Evolutionary conservation across 164 flowering plant species (phyloP).

Genomic region (Aristolochia californica): DNA sequence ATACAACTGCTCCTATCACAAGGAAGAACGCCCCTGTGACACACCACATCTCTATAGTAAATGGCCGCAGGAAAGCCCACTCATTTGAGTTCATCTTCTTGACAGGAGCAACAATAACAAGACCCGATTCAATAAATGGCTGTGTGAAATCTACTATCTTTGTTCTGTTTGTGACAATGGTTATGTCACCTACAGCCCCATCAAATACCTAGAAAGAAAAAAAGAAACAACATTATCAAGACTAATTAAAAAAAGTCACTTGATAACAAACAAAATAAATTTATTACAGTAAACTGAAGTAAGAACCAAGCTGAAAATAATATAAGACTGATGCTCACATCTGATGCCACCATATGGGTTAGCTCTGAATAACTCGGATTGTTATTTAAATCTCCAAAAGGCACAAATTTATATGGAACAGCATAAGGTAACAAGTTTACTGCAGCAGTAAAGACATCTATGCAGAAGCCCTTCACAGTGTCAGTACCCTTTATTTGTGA

Average conservation of each 20-base stretch:
- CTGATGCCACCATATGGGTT: slow-evolving; percentile 36
- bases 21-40: slow-evolving; percentile 57
- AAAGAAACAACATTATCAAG: not conserved
- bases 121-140: slow-evolving; percentile 73
- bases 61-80: slow-evolving; percentile 76
- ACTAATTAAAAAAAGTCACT: not conserved
- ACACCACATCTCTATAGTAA: slow-evolving; percentile 54
- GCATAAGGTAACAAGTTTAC: slow-evolving; percentile 69
- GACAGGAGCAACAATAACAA: slow-evolving; percentile 72
- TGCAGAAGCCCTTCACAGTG: slow-evolving; percentile 57
- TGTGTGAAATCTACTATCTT: slow-evolving; percentile 73
- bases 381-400: slow-evolving; percentile 54
- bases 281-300: not conserved
- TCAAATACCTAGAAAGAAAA: slow-evolving; percentile 41
- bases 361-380: slow-evolving; percentile 74
- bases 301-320: not conserved
- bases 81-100: slow-evolving; percentile 35
- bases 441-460: slow-evolving; percentile 82
- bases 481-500: slow-evolving; percentile 37
- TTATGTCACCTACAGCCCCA: slow-evolving; percentile 74
- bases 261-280: not conserved
- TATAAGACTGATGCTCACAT: slow-evolving; percentile 39
- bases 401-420: slow-evolving; percentile 52
- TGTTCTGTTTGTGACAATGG: slow-evolving; percentile 59
- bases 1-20: slow-evolving; percentile 28